Conservation (phyloP, 176 grass and related monocot genomes). For the Lolium multiflorum region DNA sequence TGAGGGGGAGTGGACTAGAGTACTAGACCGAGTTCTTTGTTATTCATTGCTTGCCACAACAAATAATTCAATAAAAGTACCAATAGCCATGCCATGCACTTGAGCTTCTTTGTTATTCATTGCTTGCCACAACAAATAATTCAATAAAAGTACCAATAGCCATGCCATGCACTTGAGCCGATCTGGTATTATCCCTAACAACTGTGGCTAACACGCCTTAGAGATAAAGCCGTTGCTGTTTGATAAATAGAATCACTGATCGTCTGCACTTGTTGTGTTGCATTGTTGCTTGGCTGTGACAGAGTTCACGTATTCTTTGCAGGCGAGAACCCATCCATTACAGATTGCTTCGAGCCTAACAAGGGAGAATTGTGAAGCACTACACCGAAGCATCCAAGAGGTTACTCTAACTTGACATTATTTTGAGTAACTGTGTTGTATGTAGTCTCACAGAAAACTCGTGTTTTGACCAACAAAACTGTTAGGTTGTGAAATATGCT, state of each 20-base stretch:
- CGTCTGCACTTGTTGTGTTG: neutral
- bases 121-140: neutral
- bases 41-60: neutral
- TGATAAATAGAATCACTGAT: neutral
- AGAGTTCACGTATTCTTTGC: slow-evolving; percentile 21
- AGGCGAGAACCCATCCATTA: slow-evolving; percentile 86
- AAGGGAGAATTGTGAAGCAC: slow-evolving; percentile 70
- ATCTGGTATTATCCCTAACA: neutral
- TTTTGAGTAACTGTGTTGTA: slow-evolving; percentile 10
- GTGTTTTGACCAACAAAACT: slow-evolving; percentile 36
- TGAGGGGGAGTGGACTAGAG: neutral
- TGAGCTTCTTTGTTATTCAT: neutral
- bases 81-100: neutral
- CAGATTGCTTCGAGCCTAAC: slow-evolving; percentile 77
- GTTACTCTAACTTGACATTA: slow-evolving; percentile 35
- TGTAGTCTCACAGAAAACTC: neutral
- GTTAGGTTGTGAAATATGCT: slow-evolving; percentile 82
- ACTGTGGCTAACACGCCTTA: neutral
- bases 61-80: neutral
- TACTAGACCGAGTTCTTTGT: neutral
- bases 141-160: neutral
- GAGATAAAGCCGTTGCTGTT: neutral
- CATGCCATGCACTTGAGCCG: neutral
- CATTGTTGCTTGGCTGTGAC: neutral
- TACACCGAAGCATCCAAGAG: slow-evolving; percentile 79